A percentile compares a stretch with the other conserved stretches of the same genome.
Conservation (phyloP, 2,329 filamentous ascomycete genomes). For the Hyphodiscus sp. region DNA sequence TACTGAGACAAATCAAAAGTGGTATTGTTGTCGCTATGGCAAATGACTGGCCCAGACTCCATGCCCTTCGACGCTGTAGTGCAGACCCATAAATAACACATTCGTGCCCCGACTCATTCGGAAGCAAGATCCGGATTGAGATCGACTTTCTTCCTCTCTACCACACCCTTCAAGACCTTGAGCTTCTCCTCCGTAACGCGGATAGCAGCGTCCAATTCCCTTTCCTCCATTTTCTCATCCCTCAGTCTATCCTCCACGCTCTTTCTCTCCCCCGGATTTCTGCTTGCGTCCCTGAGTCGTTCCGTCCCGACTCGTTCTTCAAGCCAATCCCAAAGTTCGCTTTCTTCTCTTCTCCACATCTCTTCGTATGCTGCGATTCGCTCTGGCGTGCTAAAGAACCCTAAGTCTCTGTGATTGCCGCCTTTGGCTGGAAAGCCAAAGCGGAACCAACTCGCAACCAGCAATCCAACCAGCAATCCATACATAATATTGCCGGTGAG, state of each 20-base stretch:
- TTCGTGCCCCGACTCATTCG: no score
- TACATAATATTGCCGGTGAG: constrained; percentile 74
- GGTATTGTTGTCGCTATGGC: no score
- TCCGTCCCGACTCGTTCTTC: constrained; percentile 48
- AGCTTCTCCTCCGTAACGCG: constrained; percentile 79
- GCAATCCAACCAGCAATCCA: constrained; percentile 62
- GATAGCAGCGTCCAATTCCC: constrained; percentile 29
- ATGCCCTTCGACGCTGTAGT: no score
- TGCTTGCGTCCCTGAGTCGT: constrained; percentile 57
- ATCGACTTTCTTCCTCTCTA: constrained; percentile 37
- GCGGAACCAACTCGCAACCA: constrained; percentile 70
- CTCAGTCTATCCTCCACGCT: constrained; percentile 20
- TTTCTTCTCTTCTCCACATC: constrained; percentile 50
- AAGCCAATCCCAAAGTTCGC: constrained; percentile 31
- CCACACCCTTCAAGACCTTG: constrained; percentile 65
- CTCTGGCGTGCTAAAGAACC: constrained; percentile 45
- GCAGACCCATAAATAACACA: no score
- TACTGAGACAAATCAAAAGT: no score
- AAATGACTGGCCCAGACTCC: no score
- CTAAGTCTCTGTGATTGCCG: constrained; percentile 34
- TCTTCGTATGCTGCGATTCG: constrained; percentile 83
- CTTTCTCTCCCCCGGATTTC: constrained; percentile 24
- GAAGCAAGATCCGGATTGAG: background rate
- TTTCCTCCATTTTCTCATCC: constrained; percentile 24
- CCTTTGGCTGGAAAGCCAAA: constrained; percentile 41